phyloP scores from a whole-genome alignment of 129 eudicot species.

The Pittosporum tobira region DNA sequence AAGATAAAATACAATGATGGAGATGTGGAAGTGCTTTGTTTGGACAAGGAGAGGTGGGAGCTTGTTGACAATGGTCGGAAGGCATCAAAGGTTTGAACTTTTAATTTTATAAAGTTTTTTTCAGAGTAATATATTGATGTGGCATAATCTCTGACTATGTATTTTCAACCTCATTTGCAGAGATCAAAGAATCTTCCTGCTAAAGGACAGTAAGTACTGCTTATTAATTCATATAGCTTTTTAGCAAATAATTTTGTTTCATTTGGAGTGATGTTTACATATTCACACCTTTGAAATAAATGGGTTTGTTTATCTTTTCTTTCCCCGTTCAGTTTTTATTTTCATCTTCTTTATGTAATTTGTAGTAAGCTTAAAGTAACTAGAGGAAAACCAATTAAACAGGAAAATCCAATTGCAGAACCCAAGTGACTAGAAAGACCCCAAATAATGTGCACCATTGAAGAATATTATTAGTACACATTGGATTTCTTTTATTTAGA shows the following conservation, averaged over 20 bases:
- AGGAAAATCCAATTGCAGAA: no score
- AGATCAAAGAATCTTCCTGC: conserved; percentile 31
- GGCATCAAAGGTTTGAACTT: conserved; percentile 37
- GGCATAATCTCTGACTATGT: conserved; percentile 23
- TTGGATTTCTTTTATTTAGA: no score
- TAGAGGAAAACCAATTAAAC: no score
- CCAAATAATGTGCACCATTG: no score
- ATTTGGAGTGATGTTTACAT: conserved; percentile 2
- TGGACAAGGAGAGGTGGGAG: conserved; percentile 89
- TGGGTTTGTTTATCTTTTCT: neutral
- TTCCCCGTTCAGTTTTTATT: neutral
- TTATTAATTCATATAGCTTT: neutral
- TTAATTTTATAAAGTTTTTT: conserved; percentile 6
- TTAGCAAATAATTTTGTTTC: neutral
- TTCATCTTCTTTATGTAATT: no score
- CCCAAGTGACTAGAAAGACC: no score
- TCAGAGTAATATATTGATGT: neutral
- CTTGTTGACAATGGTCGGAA: conserved; percentile 35
- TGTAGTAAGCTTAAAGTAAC: no score
- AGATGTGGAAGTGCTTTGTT: conserved; percentile 77
- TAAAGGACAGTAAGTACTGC: conserved; percentile 44
- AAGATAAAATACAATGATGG: conserved; percentile 84
- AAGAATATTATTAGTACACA: no score
- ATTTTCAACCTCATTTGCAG: conserved; percentile 34
- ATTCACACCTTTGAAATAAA: neutral